phyloP scores from a whole-genome alignment of 2,329 filamentous ascomycete species.

The Bipolaris bicolor region DNA sequence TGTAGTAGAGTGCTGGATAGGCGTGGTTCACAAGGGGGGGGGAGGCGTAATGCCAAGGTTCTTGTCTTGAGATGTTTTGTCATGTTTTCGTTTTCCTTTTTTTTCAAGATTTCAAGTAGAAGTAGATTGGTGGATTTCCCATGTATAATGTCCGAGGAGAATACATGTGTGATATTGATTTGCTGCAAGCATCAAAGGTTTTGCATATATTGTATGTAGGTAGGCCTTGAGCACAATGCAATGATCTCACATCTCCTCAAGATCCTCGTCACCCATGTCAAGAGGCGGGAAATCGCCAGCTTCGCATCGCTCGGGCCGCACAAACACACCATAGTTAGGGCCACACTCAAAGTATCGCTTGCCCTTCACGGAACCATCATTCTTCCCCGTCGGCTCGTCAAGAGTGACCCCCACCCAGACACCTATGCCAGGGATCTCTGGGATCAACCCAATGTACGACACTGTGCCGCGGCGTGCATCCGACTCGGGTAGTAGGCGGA shows the following conservation, averaged over 20 bases:
- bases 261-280: conserved; percentile 63
- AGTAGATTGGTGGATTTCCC: too few species aligned
- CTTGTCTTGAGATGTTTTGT: too few species aligned
- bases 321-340: conserved; percentile 77
- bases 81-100: too few species aligned
- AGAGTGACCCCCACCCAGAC: conserved; percentile 75
- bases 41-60: too few species aligned
- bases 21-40: too few species aligned
- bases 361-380: conserved; percentile 73
- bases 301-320: conserved; percentile 78
- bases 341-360: conserved; percentile 73
- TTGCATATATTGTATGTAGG: too few species aligned
- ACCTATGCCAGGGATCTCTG: conserved; percentile 70
- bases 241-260: conserved; percentile 62
- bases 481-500: conserved; percentile 61
- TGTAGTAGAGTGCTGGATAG: conserved; percentile 13
- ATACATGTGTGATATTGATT: too few species aligned
- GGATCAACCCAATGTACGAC: conserved; percentile 74
- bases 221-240: neutral
- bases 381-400: conserved; percentile 82
- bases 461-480: conserved; percentile 73
- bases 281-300: conserved; percentile 71
- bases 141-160: too few species aligned
- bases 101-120: too few species aligned
- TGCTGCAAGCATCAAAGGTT: too few species aligned